Evolutionary conservation across 2,329 filamentous ascomycete genomes (phyloP).

Genomic region (Mycosphaerella arachidis): DNA sequence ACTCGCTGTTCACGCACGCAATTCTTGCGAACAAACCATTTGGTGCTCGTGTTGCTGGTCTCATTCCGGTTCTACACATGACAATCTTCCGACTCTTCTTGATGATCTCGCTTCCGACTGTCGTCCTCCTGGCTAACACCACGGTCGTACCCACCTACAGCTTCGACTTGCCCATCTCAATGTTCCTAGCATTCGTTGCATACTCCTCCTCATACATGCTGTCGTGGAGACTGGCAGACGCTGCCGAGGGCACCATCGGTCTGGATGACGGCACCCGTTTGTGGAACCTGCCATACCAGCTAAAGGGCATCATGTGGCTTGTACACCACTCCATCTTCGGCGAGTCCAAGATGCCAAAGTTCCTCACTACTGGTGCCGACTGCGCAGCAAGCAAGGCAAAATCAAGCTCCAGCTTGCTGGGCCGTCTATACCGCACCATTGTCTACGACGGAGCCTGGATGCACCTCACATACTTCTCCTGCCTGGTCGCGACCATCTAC

Average conservation of each 20-base stretch:
- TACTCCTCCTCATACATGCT: constrained; percentile 14
- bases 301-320: constrained; percentile 17
- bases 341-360: constrained; percentile 12
- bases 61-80: constrained; percentile 11
- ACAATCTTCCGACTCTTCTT: constrained; percentile 9
- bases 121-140: constrained; percentile 6
- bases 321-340: constrained; percentile 15
- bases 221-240: constrained; percentile 11
- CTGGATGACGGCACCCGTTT: constrained; percentile 16
- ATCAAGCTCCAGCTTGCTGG: constrained; percentile 5
- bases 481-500: constrained; percentile 5
- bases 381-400: constrained; percentile 6
- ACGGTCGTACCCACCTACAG: constrained; percentile 8
- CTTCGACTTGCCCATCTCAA: constrained; percentile 5
- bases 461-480: constrained; percentile 14
- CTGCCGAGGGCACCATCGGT: constrained; percentile 10
- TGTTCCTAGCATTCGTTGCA: constrained; percentile 9
- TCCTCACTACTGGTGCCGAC: constrained; percentile 16
- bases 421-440: constrained; percentile 8
- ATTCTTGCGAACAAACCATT: constrained; percentile 11
- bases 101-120: constrained; percentile 11
- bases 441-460: constrained; percentile 16
- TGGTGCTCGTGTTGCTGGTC: constrained; percentile 2
- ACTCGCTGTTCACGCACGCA: constrained; percentile 13
- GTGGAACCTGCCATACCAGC: constrained; percentile 18